Percentiles rank a stretch among this genome's conserved stretches.
These are phyloP conservation scores for Gloeopeniophorella convolvens DNA, from an alignment of 768 basidiomycete species.

Conservation along the genomic window DNA sequence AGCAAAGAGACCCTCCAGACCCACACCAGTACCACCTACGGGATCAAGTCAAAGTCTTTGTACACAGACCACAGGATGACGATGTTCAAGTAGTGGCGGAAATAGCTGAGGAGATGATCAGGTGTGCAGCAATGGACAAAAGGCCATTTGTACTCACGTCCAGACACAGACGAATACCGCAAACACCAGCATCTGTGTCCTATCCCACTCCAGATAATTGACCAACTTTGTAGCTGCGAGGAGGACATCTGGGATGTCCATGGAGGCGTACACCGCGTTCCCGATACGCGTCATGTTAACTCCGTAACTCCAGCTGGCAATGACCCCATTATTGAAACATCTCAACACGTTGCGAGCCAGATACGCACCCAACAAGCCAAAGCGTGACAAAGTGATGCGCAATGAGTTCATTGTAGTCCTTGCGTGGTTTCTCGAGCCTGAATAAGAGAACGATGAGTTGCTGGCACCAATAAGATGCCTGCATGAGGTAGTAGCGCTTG, in stretches of 20 bases:
- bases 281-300: constrained; percentile 83
- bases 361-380: constrained; percentile 80
- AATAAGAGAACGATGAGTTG: constrained; percentile 83
- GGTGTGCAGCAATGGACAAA: background rate
- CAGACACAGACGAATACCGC: constrained; percentile 62
- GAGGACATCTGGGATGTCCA: constrained; percentile 92
- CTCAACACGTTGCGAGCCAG: background rate
- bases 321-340: background rate
- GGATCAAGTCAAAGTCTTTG: constrained; percentile 66
- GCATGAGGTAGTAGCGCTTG: constrained; percentile 92
- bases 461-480: constrained; percentile 91
- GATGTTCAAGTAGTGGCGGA: constrained; percentile 89
- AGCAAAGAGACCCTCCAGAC: background rate
- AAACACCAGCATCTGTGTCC: constrained; percentile 57
- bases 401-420: constrained; percentile 83
- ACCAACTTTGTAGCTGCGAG: constrained; percentile 84
- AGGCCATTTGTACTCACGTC: constrained; percentile 70
- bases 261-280: constrained; percentile 88
- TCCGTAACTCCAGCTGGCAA: constrained; percentile 72
- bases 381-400: constrained; percentile 90
- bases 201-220: constrained; percentile 75
- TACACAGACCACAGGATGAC: constrained; percentile 84
- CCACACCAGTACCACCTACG: constrained; percentile 42
- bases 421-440: constrained; percentile 88
- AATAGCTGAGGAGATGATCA: constrained; percentile 51